Evolutionary conservation across 2,329 filamentous ascomycete genomes (phyloP).

Genomic region (Fonsecaea nubica): DNA sequence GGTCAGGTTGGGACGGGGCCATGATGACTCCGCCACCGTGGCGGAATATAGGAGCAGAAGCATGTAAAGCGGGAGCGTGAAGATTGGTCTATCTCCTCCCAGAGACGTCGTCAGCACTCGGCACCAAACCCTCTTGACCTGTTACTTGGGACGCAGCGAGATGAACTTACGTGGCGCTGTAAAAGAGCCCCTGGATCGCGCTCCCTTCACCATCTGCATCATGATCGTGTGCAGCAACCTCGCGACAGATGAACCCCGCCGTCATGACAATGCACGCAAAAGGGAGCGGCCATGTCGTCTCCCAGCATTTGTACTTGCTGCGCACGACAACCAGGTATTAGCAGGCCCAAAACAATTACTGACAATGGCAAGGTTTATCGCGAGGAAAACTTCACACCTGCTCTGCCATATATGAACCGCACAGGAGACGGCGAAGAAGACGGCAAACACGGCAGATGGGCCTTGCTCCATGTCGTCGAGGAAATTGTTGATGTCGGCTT

Average conservation of each 20-base stretch:
- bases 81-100: constrained; percentile 5
- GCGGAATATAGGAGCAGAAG: constrained; percentile 15
- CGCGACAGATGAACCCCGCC: constrained; percentile 35
- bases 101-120: neutral
- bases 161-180: constrained; percentile 29
- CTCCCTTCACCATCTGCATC: constrained; percentile 23
- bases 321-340: too few species aligned
- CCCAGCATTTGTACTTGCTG: constrained; percentile 27
- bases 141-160: neutral
- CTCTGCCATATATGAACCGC: constrained; percentile 33
- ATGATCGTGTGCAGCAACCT: constrained; percentile 23
- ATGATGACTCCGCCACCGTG: neutral
- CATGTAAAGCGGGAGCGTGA: constrained; percentile 26
- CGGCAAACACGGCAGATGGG: constrained; percentile 30
- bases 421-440: constrained; percentile 28
- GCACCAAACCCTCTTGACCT: neutral
- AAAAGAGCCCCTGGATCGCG: constrained; percentile 29
- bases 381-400: constrained; percentile 11
- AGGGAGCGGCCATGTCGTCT: constrained; percentile 27
- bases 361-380: too few species aligned
- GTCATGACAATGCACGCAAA: constrained; percentile 31
- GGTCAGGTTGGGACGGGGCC: constrained; percentile 7
- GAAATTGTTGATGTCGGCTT: constrained; percentile 31
- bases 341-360: too few species aligned
- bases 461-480: constrained; percentile 23